Evolutionary conservation across 768 basidiomycete species (phyloP).

Genomic region (Rubroboletus pulcherrimus): DNA sequence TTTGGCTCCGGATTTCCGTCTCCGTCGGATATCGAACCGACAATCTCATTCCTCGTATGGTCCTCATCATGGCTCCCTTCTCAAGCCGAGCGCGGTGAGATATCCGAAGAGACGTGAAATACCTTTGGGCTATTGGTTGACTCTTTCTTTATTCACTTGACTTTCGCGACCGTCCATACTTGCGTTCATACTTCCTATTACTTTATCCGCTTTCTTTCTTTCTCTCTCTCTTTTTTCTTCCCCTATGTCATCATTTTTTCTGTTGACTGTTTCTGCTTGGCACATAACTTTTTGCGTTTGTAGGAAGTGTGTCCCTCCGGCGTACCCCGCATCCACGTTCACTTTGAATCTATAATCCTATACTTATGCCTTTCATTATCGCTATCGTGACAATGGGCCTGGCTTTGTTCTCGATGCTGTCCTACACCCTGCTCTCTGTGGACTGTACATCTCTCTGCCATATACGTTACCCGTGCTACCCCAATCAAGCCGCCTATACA

Average conservation of each 20-base stretch:
- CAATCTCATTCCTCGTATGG: conserved; percentile 10
- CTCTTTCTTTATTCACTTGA: conserved; percentile 48
- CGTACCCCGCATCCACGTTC: conserved; percentile 28
- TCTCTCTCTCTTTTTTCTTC: conserved; percentile 13
- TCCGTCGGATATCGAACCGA: conserved; percentile 3
- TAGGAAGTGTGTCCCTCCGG: conserved; percentile 20
- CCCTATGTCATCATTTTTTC: conserved; percentile 26
- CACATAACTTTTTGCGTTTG: conserved; percentile 24
- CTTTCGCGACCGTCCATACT: conserved; percentile 31
- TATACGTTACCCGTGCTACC: conserved; percentile 22
- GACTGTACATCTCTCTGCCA: conserved; percentile 22
- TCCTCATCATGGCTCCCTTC: neutral
- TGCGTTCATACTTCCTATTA: conserved; percentile 22
- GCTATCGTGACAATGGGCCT: conserved; percentile 22
- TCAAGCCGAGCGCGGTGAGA: conserved; percentile 1
- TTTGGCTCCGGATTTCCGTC: conserved; percentile 41
- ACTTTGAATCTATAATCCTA: conserved; percentile 27
- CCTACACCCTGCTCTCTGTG: conserved; percentile 13
- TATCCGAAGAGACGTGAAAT: conserved; percentile 19
- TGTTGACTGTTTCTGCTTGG: conserved; percentile 34
- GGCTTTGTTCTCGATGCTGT: conserved; percentile 27
- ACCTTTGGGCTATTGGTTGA: conserved; percentile 63
- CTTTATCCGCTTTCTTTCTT: conserved; percentile 29
- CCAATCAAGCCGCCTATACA: conserved; percentile 6
- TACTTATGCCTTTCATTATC: conserved; percentile 32